phyloP scores from a whole-genome alignment of 768 basidiomycete genomes.

The Lactarius indigo region DNA sequence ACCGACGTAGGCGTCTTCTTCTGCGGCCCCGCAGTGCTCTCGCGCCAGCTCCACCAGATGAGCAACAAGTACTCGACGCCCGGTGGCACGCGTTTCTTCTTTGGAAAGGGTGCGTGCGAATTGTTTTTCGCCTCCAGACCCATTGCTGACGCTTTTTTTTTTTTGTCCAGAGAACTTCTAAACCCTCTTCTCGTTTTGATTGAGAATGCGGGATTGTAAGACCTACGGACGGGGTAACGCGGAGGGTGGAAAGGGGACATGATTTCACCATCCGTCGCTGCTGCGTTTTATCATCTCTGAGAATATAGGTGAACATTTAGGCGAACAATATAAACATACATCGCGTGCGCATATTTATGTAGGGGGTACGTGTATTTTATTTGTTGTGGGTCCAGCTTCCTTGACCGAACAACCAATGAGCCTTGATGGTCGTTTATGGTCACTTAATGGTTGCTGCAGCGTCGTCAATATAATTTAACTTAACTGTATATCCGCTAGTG shows the following conservation, averaged over 20 bases:
- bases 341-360: not conserved
- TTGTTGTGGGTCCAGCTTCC: not conserved
- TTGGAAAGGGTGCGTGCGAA: slow-evolving; percentile 64
- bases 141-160: not conserved
- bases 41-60: slow-evolving; percentile 68
- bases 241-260: not conserved
- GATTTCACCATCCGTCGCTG: not conserved
- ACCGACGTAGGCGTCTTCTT: slow-evolving; percentile 93
- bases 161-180: slow-evolving; percentile 11
- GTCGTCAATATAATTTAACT: not conserved
- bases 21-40: slow-evolving; percentile 77
- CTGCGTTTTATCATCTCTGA: not conserved
- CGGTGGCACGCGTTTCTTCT: slow-evolving; percentile 82
- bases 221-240: not conserved
- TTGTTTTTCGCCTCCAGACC: not conserved
- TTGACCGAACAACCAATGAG: not conserved
- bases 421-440: not conserved
- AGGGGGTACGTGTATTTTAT: not conserved
- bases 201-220: not conserved
- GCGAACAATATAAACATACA: not conserved
- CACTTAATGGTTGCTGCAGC: not conserved
- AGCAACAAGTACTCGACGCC: slow-evolving; percentile 83
- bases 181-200: not conserved
- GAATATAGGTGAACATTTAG: not conserved
- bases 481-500: not conserved